Conservation (phyloP, 805 yeast species). For the Myxozyma udenii region DNA sequence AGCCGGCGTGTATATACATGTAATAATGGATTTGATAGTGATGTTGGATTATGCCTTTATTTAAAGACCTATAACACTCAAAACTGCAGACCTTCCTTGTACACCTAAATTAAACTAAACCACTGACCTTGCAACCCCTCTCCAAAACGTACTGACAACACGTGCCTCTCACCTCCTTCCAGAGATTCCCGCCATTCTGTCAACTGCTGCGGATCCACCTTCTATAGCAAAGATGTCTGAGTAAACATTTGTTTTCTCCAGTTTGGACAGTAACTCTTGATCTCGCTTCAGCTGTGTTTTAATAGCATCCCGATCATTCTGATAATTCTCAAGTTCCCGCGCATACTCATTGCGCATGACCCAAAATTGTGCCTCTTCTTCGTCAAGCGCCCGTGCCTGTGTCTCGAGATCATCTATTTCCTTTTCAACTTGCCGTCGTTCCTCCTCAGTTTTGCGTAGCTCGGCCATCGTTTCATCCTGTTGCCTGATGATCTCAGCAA, state of each 20-base stretch:
- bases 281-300: constrained; percentile 62
- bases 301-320: constrained; percentile 58
- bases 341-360: constrained; percentile 54
- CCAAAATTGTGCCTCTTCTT: constrained; percentile 49
- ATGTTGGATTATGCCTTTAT: too few relatives aligned
- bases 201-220: constrained; percentile 28
- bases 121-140: too few relatives aligned
- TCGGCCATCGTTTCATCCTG: constrained; percentile 38
- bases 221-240: constrained; percentile 72
- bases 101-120: too few relatives aligned
- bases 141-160: too few relatives aligned
- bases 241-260: constrained; percentile 76
- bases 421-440: constrained; percentile 47
- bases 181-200: constrained; percentile 24
- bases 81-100: too few relatives aligned
- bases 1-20: too few relatives aligned
- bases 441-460: constrained; percentile 39
- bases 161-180: constrained; percentile 5
- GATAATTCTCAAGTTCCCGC: constrained; percentile 49
- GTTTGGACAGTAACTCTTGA: constrained; percentile 61
- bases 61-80: too few relatives aligned
- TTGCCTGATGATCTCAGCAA: constrained; percentile 46
- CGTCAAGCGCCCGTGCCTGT: constrained; percentile 36
- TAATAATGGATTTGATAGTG: too few relatives aligned
- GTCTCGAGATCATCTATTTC: constrained; percentile 48